Evolutionary conservation across 2,329 filamentous ascomycete species (phyloP), one percentile per base, ranked within the genome.

Genomic region (Huntiella abstrusa): DNA sequence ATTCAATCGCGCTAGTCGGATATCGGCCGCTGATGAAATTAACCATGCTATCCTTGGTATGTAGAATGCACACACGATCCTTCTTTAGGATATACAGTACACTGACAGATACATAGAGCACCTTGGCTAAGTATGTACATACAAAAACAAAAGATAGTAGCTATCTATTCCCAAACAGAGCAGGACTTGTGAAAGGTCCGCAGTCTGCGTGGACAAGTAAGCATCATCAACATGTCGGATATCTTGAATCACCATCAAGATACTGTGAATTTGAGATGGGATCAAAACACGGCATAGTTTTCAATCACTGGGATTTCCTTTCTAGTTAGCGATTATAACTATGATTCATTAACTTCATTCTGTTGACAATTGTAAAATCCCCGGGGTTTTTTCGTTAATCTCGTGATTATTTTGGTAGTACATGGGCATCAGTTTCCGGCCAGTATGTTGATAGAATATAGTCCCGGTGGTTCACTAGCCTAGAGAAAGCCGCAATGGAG

Each of bases 41-140:
- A 96, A 96, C 61, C 83, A 84, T 51, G 87, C 85, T 41, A 94
- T 98, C 55, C 62, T 98, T 50, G 77, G 86, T 93, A 66, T 65
- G 77, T 69, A 15, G n/a, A 47, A 5, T 50, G 45, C 28, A 16
- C 3, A 39, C 3, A 16, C 2, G 15, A 16, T 4, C 0, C 4
- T 41, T 41, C 13, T 44, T 11, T 5, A 16, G 4, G 40, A 12
- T 43, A 17, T 28, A 42, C 3, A 28, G 0, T n/a, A 33, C 15
- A 46, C 56, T 57, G 55, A 58, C 46, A 15, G 8, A 34, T 4
- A 16, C 33, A 35, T 45, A 95, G 88, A 85, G 37, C 92, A 84
- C 1, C 69, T 95, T 2, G 91, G 88, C 43, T 92, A 93, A 62
- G 88, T 85, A 0, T 86, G 84, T 2, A n/a, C n/a, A n/a, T n/a